These are phyloP conservation scores for Pichia sp. DNA, from an alignment of 1,139 yeast genomes.

Conservation along the genomic window DNA sequence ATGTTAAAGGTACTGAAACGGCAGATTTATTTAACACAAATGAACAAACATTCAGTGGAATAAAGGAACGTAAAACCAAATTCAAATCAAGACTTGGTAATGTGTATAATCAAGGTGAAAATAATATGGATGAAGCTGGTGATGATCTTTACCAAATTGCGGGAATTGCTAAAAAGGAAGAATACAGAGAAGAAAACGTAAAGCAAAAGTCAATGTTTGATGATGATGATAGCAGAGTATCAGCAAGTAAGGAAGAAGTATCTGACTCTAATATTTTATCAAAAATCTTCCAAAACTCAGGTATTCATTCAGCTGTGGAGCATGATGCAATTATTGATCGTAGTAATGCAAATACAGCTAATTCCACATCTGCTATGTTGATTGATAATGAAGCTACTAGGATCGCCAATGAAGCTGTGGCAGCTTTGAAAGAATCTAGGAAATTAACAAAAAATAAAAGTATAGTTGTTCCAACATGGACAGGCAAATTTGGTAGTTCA, in stretches of 20 bases:
- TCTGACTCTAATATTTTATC: slow-evolving; percentile 69
- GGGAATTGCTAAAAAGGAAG: slow-evolving; percentile 51
- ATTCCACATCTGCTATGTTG: slow-evolving; percentile 25
- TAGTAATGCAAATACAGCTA: slow-evolving; percentile 26
- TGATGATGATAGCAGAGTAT: slow-evolving; percentile 15
- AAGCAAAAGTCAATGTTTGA: slow-evolving; percentile 22
- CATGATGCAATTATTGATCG: slow-evolving; percentile 72
- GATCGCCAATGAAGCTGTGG: slow-evolving; percentile 72
- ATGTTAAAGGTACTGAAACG: slow-evolving; percentile 58
- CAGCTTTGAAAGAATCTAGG: slow-evolving; percentile 63
- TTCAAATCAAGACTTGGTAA: slow-evolving; percentile 11
- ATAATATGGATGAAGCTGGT: slow-evolving; percentile 30
- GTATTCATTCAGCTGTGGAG: slow-evolving; percentile 68
- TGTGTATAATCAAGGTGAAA: slow-evolving; percentile 12
- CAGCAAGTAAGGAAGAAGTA: too few relatives aligned
- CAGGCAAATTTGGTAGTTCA: slow-evolving; percentile 84
- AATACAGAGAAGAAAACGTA: slow-evolving; percentile 38
- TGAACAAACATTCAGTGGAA: slow-evolving; percentile 34
- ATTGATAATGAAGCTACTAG: slow-evolving; percentile 71
- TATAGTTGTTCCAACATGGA: slow-evolving; percentile 92
- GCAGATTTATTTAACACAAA: slow-evolving; percentile 56
- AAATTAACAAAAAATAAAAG: slow-evolving; percentile 53
- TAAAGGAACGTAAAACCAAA: slow-evolving; percentile 30
- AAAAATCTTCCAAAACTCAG: slow-evolving; percentile 63
- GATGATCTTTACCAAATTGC: slow-evolving; percentile 41